Base-by-base conservation (phyloP, 306 rosid species). In the Quercus suber region DNA sequence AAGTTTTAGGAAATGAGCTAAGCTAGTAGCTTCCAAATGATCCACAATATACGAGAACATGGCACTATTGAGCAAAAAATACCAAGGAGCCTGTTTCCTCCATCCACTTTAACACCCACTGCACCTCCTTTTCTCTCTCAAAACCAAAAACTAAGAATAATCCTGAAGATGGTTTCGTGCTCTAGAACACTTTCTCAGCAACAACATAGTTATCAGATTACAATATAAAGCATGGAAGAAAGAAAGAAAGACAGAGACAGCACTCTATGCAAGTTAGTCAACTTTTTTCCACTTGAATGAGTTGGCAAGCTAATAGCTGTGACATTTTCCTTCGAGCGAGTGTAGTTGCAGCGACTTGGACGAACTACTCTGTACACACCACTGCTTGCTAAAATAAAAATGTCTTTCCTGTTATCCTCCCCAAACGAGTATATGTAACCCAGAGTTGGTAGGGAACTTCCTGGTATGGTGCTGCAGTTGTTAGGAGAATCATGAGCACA, bases 311-410 rank as follows among this genome's bases (percentile, higher is more conserved):
- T 23, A 30, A 31, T 73, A 18, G 88, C 73, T 15, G 89, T 82
- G 5, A 73, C 90, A 70, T 79, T 89, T 82, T 94, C 97, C 89
- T 76, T 85, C 1, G 90, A 82, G 87, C 92, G 84, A 35, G 81
- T 63, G 87, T 84, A 89, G 18, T 80, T 87, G 73, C 98, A 94
- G 37, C 94, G 97, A 53, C 97, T 88, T 1, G 98, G 97, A 20
- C 89, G 87, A 78, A 82, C 94, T 43, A 94, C 83, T 55, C 97
- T 81, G 83, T 90, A 92, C 69, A 94, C 96, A 7, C 98, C 98
- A 0, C 67, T 45, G 83, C 90, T 88, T 61, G 98, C 71, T 67
- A 92, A 96, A 75, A 92, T 5, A 55, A 85, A 89, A 55, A 94
- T 69, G 58, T 94, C 96, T 65, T 89, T 94, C 0, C 28, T 76